Base-by-base conservation (phyloP, 345 rosid species). In the Eucalyptus tenuipes region DNA sequence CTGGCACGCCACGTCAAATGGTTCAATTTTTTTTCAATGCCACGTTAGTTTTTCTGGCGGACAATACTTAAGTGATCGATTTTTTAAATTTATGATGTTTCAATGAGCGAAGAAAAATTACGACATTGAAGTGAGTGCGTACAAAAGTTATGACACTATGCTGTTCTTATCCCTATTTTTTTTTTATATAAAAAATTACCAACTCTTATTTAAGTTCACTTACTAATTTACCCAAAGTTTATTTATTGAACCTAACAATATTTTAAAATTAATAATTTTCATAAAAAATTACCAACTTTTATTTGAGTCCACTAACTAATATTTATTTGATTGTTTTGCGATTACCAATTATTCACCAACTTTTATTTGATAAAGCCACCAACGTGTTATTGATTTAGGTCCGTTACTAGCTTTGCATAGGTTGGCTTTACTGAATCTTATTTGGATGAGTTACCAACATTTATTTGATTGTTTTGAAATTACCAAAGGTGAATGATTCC, bases 91-190 rank as follows among this genome's bases (percentile, higher is more conserved):
- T 52, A 5, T 25, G 64, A 25, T 25, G 3, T 25, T 57, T 57
- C 25, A 57, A 14, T 57, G 1, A 57, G 3, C 8, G 2, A 57
- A 55, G 8, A 57, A 57, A 24, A 25, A 5, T 17, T 52, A 52
- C 5, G 1, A 18, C 5, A 55, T 24, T 55, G 7, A 52, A 52
- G 4, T 52, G 55, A 52, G 2, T 18, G 1, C 4, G 24, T 50
- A 52, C 8, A 52, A 17, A 50, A 52, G 2, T 18, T 52, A 18
- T 52, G 25, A 7, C 2, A 3, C 25, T 7, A 20, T 0, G 0
- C 0, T 3, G 1, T 1, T 52, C 2, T 52, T 52, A 52, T 20
- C 10, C 4, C 25, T 2, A 8, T 52, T 52, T 52, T 0, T 0
- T 52, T 52, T 52, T 52, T 0, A 25, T 0, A 25, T 25, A 25